Evolutionary conservation across 352 stramenopile genomes (phyloP).

Genomic region (Phytophthora tentaculata): DNA sequence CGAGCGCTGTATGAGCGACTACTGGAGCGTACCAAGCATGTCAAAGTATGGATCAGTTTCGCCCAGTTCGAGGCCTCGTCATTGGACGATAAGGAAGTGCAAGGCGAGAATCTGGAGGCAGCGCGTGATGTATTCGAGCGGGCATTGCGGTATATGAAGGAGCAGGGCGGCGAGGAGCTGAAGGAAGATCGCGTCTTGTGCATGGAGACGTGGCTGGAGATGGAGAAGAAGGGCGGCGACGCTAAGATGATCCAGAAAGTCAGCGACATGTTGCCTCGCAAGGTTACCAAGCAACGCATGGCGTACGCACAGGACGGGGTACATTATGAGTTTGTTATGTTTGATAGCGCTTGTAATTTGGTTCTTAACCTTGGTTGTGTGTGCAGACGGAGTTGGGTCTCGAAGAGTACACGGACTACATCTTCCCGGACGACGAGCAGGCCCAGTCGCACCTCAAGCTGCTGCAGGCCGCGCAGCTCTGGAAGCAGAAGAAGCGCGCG

Average conservation of each 20-base stretch:
- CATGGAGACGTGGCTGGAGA: constrained; percentile 96
- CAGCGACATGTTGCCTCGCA: constrained; percentile 93
- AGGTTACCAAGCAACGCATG: constrained; percentile 97
- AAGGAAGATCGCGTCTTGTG: constrained; percentile 97
- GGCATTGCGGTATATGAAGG: constrained; percentile 93
- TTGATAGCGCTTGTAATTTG: no score
- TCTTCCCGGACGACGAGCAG: constrained; percentile 98
- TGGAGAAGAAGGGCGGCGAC: constrained; percentile 88
- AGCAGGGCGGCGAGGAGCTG: constrained; percentile 68
- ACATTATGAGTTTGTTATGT: constrained; percentile 30
- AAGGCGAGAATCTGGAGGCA: constrained; percentile 56
- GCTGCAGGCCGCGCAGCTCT: constrained; percentile 96
- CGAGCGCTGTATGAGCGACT: constrained; percentile 95
- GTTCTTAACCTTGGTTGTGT: constrained; percentile 23
- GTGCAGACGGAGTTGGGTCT: constrained; percentile 85
- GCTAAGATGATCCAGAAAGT: constrained; percentile 86
- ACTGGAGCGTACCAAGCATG: constrained; percentile 96
- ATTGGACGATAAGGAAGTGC: constrained; percentile 23
- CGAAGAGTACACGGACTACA: constrained; percentile 99
- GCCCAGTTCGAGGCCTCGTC: constrained; percentile 85
- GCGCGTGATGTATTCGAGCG: constrained; percentile 93
- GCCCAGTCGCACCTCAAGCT: constrained; percentile 96
- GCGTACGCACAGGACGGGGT: constrained; percentile 91
- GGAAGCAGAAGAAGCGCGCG: constrained; percentile 92
- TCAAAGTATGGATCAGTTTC: constrained; percentile 96